Conservation (phyloP, 2,329 filamentous ascomycete species). For the Neocatenulostroma microsporum region DNA sequence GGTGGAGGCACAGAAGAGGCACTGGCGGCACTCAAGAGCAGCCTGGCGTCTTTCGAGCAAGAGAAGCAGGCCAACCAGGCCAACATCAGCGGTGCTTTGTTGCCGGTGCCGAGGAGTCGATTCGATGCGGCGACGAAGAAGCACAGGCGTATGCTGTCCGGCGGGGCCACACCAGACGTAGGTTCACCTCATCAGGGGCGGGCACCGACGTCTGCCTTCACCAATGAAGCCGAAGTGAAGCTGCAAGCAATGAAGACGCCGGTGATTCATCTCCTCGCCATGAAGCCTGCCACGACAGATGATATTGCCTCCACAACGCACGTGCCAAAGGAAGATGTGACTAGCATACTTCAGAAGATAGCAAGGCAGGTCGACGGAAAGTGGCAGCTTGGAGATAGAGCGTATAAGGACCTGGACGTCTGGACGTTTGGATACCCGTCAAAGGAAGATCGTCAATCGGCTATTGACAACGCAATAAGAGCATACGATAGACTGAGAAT, state of each 20-base stretch:
- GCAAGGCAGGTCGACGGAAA: slow-evolving; percentile 45
- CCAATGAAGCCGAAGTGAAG: slow-evolving; percentile 25
- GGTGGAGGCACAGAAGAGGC: slow-evolving; percentile 53
- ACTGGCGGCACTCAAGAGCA: slow-evolving; percentile 51
- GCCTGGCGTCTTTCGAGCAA: slow-evolving; percentile 51
- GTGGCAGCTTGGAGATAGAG: slow-evolving; percentile 50
- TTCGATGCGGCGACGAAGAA: slow-evolving; percentile 26
- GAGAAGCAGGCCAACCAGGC: slow-evolving; percentile 51
- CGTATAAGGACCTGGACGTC: slow-evolving; percentile 54
- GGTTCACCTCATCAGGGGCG: slow-evolving; percentile 22
- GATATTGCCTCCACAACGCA: slow-evolving; percentile 42
- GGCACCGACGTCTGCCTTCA: slow-evolving; percentile 36
- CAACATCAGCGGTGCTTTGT: slow-evolving; percentile 28
- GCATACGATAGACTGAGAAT: slow-evolving; percentile 56
- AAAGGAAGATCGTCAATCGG: slow-evolving; percentile 49
- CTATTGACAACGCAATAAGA: slow-evolving; percentile 55
- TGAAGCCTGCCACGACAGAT: slow-evolving; percentile 41
- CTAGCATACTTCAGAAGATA: slow-evolving; percentile 44
- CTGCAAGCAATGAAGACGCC: slow-evolving; percentile 38
- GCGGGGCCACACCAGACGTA: slow-evolving; percentile 24
- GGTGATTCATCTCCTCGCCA: slow-evolving; percentile 48
- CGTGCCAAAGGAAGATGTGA: slow-evolving; percentile 42
- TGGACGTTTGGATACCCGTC: slow-evolving; percentile 53
- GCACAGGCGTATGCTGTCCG: slow-evolving; percentile 1
- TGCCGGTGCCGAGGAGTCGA: slow-evolving; percentile 29